Evolutionary conservation across 1,139 yeast genomes (phyloP), one percentile per base, ranked within the genome.

Genomic region (Lodderomyces beijingensis): DNA sequence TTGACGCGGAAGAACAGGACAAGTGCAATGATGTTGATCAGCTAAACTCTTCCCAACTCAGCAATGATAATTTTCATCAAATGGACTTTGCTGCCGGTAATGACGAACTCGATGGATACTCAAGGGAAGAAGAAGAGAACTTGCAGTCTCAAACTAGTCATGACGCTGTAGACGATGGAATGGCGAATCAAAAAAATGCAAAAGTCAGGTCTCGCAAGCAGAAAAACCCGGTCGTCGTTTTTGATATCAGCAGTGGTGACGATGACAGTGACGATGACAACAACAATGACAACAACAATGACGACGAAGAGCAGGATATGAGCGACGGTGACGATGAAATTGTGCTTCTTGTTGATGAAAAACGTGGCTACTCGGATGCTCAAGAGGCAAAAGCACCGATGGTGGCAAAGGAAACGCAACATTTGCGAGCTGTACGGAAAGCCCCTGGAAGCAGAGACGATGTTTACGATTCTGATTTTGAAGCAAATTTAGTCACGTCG

Each of bases 41-140:
- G 7, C 7, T 10, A 14, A 12, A 7, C 6, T n/a, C 9, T 10
- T 30, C 34, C 3, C 38, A 34, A 27, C 25, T 35, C 17, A 37
- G 34, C 28, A 39, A 39, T 33, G 40, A 29, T 11, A 42, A 42
- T 30, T 39, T 42, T 14, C 39, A 39, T 16, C 27, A 16, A 8
- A 35, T 38, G 18, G 43, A 38, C 27, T 30, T 41, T 16, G 37
- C 35, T 10, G 17, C 18, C 15, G 22, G 28, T 13, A 18, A 16
- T 27, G 30, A 27, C 10, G 30, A 27, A 12, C n/a, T 9, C 12
- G 11, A 18, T 18, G 16, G 20, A n/a, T n/a, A n/a, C n/a, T n/a
- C n/a, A n/a, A n/a, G n/a, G n/a, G n/a, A n/a, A n/a, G n/a, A n/a
- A n/a, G n/a, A n/a, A n/a, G n/a, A n/a, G n/a, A n/a, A n/a, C n/a